A percentile compares a stretch with the other conserved stretches of the same genome.
These are phyloP conservation scores for Pseudocercospora musae DNA, from an alignment of 2,329 filamentous ascomycete genomes.

Conservation along the genomic window DNA sequence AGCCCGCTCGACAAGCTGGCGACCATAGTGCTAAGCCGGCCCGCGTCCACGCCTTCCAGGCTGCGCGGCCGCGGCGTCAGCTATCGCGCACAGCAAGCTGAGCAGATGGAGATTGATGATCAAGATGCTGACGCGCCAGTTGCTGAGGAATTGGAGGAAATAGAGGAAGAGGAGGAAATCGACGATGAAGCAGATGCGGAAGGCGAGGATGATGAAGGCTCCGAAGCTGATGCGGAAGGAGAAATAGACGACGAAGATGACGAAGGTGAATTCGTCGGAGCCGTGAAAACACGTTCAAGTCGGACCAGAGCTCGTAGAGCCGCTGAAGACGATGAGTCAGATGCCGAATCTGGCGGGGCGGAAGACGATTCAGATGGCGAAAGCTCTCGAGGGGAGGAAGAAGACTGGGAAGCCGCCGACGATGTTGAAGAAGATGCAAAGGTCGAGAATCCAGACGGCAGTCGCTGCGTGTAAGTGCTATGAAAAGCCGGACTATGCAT, in stretches of 20 bases:
- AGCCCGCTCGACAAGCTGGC: conserved; percentile 30
- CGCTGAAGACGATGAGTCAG: conserved; percentile 37
- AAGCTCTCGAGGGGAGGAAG: conserved; percentile 52
- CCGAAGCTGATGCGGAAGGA: conserved; percentile 50
- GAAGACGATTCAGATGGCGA: conserved; percentile 37
- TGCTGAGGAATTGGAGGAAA: conserved; percentile 29
- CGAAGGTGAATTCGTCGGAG: conserved; percentile 41
- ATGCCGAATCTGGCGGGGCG: conserved; percentile 38
- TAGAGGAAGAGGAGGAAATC: conserved; percentile 25
- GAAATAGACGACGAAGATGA: conserved; percentile 49
- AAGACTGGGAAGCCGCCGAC: conserved; percentile 52
- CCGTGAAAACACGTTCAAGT: conserved; percentile 36
- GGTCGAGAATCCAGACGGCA: conserved; percentile 50
- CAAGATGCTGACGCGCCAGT: conserved; percentile 28
- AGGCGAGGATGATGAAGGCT: conserved; percentile 35
- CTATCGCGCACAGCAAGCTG: conserved; percentile 26
- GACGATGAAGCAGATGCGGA: conserved; percentile 38
- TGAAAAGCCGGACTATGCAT: not conserved
- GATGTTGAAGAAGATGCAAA: conserved; percentile 55
- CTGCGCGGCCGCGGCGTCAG: conserved; percentile 35
- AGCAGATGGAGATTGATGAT: conserved; percentile 25
- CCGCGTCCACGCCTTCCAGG: conserved; percentile 32
- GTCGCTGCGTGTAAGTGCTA: conserved; percentile 62
- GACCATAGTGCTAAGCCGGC: conserved; percentile 33
- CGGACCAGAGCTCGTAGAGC: conserved; percentile 34